Base-by-base conservation (phyloP, 768 basidiomycete species). In the Termitomyces sp. region DNA sequence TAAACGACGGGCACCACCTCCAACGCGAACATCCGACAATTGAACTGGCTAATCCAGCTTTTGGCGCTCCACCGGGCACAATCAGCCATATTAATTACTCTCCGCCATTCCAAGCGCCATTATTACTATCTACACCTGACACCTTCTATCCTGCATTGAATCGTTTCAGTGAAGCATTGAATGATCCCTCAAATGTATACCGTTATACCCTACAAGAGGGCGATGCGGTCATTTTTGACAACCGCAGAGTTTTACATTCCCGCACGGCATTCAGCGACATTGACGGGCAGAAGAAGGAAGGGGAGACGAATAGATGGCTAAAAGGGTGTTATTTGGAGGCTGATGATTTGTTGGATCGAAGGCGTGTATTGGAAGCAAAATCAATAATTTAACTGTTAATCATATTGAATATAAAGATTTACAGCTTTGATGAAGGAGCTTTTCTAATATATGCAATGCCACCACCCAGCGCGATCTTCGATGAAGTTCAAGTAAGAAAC, bases 101-200 rank as follows among this genome's bases (percentile, higher is more conserved):
- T 1, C 96, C 96, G 0, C 95, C 95, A 0, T 98, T 98, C 81
- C 94, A 96, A 74, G 94, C 89, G 0, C 88, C 92, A 0, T 77
- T 94, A 9, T 76, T 80, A 0, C 68, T 81, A 20, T 67, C 72
- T 35, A 86, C 87, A 4, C 81, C 86, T 0, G 61, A 68, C 6
- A 71, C 71, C 35, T 88, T 92, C 65, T 90, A 87, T 66, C 65
- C 74, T 1, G 89, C 91, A 4, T 74, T 98, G 3, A 63, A 68
- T 3, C 70, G 72, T 16, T 98, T 94, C 64, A 80, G 85, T 2
- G 66, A 71, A 0, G 64, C 87, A 13, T 69, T 95, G 2, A 81
- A 87, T 54, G 77, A 80, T 18, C 75, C 79, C 0, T 65, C 64
- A 12, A 80, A 79, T 28, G 78, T 77, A 44, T 89, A 81, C 60